Conservation (phyloP, 1,284 basidiomycete genomes). For the Cutaneotrichosporon cavernicola region DNA sequence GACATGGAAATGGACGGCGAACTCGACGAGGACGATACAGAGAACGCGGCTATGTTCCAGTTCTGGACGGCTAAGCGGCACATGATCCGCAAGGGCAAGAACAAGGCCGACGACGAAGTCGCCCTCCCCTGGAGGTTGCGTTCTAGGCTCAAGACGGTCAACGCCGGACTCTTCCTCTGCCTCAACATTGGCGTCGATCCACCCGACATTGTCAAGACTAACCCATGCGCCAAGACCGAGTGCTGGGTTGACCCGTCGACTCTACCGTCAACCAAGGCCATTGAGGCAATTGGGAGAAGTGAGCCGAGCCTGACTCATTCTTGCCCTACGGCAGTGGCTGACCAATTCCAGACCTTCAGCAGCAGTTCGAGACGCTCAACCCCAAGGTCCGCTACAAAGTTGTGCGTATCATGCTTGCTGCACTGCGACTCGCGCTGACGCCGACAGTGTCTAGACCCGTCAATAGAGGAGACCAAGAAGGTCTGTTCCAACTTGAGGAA, state of each 20-base stretch:
- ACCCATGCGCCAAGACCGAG: slow-evolving; percentile 90
- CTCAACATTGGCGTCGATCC: slow-evolving; percentile 98
- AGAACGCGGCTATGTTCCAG: slow-evolving; percentile 40
- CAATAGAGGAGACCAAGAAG: slow-evolving; percentile 88
- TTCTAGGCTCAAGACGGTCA: slow-evolving; percentile 83
- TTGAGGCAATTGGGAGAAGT: slow-evolving; percentile 55
- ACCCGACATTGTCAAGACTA: slow-evolving; percentile 95
- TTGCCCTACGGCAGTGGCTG: slow-evolving; percentile 14
- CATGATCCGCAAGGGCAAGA: slow-evolving; percentile 40
- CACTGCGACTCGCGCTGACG: slow-evolving; percentile 18
- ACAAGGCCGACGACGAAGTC: slow-evolving; percentile 42
- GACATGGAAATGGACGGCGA: slow-evolving; percentile 32
- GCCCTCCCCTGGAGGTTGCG: slow-evolving; percentile 67
- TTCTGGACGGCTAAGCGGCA: slow-evolving; percentile 52
- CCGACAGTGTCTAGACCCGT: slow-evolving; percentile 77
- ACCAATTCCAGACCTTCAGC: slow-evolving; percentile 64
- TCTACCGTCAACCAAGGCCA: slow-evolving; percentile 79
- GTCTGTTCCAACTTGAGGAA: slow-evolving; percentile 83
- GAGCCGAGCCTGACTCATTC: slow-evolving; percentile 15
- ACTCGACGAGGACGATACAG: slow-evolving; percentile 30
- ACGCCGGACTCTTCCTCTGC: slow-evolving; percentile 90
- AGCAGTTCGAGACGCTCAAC: slow-evolving; percentile 89
- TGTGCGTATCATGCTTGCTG: slow-evolving; percentile 34
- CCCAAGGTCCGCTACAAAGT: slow-evolving; percentile 86
- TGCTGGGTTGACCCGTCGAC: slow-evolving; percentile 97